These are phyloP conservation scores for Claviceps africana DNA, from an alignment of 2,329 filamentous ascomycete genomes.

Conservation along the genomic window DNA sequence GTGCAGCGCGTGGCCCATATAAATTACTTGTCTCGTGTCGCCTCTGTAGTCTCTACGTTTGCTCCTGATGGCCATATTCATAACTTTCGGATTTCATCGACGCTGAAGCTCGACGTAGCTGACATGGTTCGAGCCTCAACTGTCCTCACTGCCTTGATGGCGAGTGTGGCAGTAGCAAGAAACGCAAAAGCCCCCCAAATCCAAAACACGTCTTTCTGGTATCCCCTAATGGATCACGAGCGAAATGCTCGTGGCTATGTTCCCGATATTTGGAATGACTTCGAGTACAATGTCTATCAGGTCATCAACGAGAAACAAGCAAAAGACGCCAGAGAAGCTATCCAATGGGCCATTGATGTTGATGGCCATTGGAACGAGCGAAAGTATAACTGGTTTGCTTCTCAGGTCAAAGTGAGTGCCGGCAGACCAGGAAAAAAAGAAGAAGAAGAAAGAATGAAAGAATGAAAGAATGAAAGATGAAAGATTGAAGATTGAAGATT, in stretches of 20 bases:
- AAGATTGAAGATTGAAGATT: too few relatives aligned
- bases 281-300: constrained; percentile 23
- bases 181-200: too few relatives aligned
- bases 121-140: constrained; percentile 9
- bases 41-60: not conserved
- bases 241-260: constrained; percentile 23
- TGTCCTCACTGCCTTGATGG: constrained; percentile 7
- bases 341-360: constrained; percentile 25
- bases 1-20: not conserved
- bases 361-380: constrained; percentile 17
- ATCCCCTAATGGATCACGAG: constrained; percentile 28
- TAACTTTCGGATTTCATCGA: not conserved
- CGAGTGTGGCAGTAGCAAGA: constrained; percentile 9
- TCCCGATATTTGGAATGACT: constrained; percentile 25
- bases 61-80: not conserved
- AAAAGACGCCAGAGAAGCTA: constrained; percentile 9
- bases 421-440: not conserved
- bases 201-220: constrained; percentile 22
- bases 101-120: not conserved
- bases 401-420: constrained; percentile 23
- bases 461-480: too few relatives aligned
- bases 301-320: constrained; percentile 23
- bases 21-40: not conserved
- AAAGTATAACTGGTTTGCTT: constrained; percentile 24
- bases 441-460: too few relatives aligned